A percentile compares a stretch with the other conserved stretches of the same genome.
Conservation (phyloP, 768 basidiomycete species). For the Mycena filopes region DNA sequence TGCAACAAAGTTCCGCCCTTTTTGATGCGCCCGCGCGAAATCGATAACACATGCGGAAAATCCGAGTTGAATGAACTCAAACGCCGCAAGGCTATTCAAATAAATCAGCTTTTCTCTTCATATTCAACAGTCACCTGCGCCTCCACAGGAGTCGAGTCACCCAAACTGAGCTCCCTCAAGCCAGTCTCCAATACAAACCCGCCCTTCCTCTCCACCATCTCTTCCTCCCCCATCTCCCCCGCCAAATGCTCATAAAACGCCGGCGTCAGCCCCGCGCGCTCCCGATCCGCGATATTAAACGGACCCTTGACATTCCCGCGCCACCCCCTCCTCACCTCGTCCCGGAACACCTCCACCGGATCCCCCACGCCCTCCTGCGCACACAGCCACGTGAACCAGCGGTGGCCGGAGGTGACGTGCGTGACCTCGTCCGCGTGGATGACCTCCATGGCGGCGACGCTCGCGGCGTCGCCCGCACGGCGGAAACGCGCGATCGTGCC, state of each 20-base stretch:
- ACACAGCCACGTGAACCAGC: conserved; percentile 87
- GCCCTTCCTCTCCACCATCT: conserved; percentile 25
- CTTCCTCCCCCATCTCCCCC: conserved; percentile 64
- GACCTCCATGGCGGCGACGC: conserved; percentile 74
- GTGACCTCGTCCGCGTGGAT: conserved; percentile 86
- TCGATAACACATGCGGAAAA: too few relatives aligned
- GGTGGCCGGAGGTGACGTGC: conserved; percentile 84
- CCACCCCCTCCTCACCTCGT: conserved; percentile 77
- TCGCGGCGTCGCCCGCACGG: conserved; percentile 72
- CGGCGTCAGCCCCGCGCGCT: conserved; percentile 75
- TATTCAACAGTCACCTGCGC: conserved; percentile 24
- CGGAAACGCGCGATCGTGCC: conserved; percentile 79
- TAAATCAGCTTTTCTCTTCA: conserved; percentile 12
- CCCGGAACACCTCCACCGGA: conserved; percentile 73
- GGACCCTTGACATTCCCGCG: conserved; percentile 81
- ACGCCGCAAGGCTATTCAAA: not conserved
- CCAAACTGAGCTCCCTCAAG: conserved; percentile 19
- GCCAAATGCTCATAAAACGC: conserved; percentile 79
- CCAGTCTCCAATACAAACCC: conserved; percentile 16
- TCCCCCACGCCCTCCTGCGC: conserved; percentile 59
- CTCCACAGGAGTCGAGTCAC: conserved; percentile 9
- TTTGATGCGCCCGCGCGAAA: too few relatives aligned
- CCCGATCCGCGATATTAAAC: conserved; percentile 81
- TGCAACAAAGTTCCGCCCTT: too few relatives aligned
- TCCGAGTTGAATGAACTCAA: too few relatives aligned